These are phyloP conservation scores for Silene coronaria DNA, from an alignment of 179 eudicot species.

Conservation along the genomic window DNA sequence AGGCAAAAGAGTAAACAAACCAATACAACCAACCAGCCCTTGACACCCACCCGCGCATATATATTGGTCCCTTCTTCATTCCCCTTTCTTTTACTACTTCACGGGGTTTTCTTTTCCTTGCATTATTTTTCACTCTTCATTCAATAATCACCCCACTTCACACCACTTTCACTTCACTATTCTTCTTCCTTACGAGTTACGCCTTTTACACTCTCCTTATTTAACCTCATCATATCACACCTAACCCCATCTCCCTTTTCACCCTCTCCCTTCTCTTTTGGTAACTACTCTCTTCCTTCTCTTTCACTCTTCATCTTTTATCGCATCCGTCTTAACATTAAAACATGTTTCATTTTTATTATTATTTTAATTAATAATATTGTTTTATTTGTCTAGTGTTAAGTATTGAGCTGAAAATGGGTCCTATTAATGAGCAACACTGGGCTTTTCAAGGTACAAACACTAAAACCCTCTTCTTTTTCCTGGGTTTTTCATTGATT, in stretches of 20 bases:
- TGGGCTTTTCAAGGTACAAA: slow-evolving; percentile 18
- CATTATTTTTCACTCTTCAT: not conserved
- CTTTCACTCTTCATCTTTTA: not conserved
- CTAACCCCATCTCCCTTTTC: not conserved
- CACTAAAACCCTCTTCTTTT: not conserved
- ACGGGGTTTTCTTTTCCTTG: slow-evolving; percentile 6
- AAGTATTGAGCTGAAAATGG: slow-evolving; percentile 19
- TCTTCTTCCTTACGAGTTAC: not conserved
- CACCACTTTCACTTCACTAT: not conserved
- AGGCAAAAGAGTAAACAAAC: not conserved
- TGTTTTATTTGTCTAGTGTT: not conserved
- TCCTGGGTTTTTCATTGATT: not conserved
- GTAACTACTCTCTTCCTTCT: not conserved
- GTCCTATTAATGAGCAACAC: not conserved
- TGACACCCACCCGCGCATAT: too few relatives aligned
- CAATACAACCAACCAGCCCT: not conserved
- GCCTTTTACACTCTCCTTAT: not conserved
- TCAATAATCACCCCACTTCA: not conserved
- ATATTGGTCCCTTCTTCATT: slow-evolving; percentile 14
- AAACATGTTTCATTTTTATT: not conserved
- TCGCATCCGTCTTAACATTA: not conserved
- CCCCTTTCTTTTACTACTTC: too few relatives aligned
- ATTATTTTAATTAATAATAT: not conserved
- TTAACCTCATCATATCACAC: not conserved
- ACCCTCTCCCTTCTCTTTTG: not conserved